Evolutionary conservation across 257 asterid genomes (phyloP).

Genomic region (Verbascum thapsus): DNA sequence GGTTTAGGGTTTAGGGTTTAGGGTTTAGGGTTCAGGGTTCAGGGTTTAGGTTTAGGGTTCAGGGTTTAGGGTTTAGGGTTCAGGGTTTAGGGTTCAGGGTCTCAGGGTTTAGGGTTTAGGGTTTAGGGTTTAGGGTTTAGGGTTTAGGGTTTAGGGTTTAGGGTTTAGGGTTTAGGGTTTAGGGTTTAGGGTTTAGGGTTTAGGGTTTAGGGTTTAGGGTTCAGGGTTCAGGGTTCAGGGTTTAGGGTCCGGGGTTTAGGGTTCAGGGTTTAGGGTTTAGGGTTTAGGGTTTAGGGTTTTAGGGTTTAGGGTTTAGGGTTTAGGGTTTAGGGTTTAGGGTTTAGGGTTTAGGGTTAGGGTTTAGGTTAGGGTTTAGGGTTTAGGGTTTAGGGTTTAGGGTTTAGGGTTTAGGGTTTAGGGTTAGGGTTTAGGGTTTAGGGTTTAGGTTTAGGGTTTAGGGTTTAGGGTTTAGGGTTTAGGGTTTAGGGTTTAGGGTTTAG

Average conservation of each 20-base stretch:
- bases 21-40: slow-evolving; percentile 14
- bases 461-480: slow-evolving; percentile 23
- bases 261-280: no score
- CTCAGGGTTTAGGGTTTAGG: slow-evolving; percentile 23
- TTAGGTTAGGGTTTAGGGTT: slow-evolving; percentile 22
- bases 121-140: slow-evolving; percentile 22
- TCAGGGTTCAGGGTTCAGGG: no score
- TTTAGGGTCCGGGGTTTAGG: no score
- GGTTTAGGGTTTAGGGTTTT: no score
- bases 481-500: slow-evolving; percentile 23
- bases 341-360: slow-evolving; percentile 12
- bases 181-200: slow-evolving; percentile 16
- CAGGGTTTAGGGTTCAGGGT: slow-evolving; percentile 25
- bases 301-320: no score
- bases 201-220: no score
- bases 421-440: slow-evolving; percentile 31
- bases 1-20: slow-evolving; percentile 11
- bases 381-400: slow-evolving; percentile 24
- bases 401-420: slow-evolving; percentile 30
- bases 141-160: slow-evolving; percentile 23
- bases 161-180: slow-evolving; percentile 24
- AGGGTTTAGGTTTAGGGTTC: slow-evolving; percentile 24
- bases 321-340: no score
- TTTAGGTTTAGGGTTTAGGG: slow-evolving; percentile 19
- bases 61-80: slow-evolving; percentile 7